phyloP scores from a whole-genome alignment of 176 grass and related monocot genomes.

The Eragrostis curvula region DNA sequence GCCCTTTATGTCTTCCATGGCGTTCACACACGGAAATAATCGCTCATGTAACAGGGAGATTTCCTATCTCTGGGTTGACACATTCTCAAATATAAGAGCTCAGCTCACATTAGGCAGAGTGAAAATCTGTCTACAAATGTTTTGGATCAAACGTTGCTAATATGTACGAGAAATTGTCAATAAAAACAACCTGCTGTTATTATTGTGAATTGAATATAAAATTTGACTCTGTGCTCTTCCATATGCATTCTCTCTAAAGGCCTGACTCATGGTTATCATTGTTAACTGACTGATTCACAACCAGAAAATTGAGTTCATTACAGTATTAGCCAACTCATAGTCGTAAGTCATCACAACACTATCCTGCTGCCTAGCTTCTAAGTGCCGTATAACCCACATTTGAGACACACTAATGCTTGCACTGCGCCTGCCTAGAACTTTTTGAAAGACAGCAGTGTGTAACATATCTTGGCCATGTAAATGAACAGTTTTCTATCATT shows the following conservation, averaged over 20 bases:
- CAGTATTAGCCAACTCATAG: not conserved
- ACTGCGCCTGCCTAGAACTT: not conserved
- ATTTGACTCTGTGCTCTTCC: not conserved
- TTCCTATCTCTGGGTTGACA: not conserved
- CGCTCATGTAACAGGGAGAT: not conserved
- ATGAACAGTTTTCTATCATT: not conserved
- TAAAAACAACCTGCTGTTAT: not conserved
- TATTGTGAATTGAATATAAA: not conserved
- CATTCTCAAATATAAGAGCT: not conserved
- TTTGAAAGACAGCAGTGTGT: not conserved
- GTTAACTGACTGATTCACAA: constrained; percentile 6
- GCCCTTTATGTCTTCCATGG: not conserved
- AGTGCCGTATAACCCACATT: not conserved
- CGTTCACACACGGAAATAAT: not conserved
- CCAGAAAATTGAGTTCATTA: not conserved
- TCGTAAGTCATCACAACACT: not conserved
- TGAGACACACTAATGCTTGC: not conserved
- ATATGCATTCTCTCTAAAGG: not conserved
- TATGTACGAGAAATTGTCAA: not conserved
- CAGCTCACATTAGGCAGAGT: not conserved
- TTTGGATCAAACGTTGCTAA: not conserved
- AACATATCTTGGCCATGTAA: not conserved
- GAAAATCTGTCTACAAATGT: not conserved
- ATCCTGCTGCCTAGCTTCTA: not conserved
- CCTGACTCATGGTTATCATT: not conserved